Percentiles rank a stretch among this genome's conserved stretches.
phyloP scores from a whole-genome alignment of 306 rosid species.

The Luffa aegyptiaca region DNA sequence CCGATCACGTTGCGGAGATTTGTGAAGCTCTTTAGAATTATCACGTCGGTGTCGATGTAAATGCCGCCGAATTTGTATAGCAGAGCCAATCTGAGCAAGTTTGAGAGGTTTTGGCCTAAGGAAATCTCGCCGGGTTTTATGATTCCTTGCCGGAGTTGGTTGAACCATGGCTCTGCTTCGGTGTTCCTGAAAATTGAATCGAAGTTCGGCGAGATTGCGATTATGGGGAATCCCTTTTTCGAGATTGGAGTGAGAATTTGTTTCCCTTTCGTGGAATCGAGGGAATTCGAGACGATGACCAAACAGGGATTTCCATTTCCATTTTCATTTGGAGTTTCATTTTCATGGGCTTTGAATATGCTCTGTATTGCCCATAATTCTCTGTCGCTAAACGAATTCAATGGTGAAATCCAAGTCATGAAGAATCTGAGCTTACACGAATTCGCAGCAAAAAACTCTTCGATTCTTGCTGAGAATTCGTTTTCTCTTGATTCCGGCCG shows the following conservation, averaged over 20 bases:
- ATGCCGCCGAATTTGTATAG: slow-evolving; percentile 74
- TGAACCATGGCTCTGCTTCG: slow-evolving; percentile 60
- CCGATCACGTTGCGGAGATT: slow-evolving; percentile 67
- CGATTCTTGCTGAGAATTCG: slow-evolving; percentile 29
- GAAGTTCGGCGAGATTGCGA: slow-evolving; percentile 64
- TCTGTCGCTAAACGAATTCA: slow-evolving; percentile 41
- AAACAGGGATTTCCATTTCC: slow-evolving; percentile 47
- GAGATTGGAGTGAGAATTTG: slow-evolving; percentile 38
- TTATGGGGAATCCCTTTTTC: slow-evolving; percentile 31
- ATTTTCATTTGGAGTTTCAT: no score
- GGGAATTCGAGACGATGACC: slow-evolving; percentile 56
- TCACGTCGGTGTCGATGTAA: slow-evolving; percentile 59
- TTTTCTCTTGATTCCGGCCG: slow-evolving; percentile 12
- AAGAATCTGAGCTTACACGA: slow-evolving; percentile 56
- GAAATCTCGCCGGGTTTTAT: slow-evolving; percentile 76
- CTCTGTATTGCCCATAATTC: slow-evolving; percentile 60
- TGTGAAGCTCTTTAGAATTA: slow-evolving; percentile 58
- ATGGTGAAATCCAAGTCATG: slow-evolving; percentile 89
- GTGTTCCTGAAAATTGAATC: slow-evolving; percentile 52
- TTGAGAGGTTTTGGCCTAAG: slow-evolving; percentile 82
- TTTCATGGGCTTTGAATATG: slow-evolving; percentile 58
- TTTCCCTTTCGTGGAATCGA: slow-evolving; percentile 49
- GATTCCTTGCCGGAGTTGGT: slow-evolving; percentile 35
- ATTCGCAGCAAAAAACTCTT: slow-evolving; percentile 34
- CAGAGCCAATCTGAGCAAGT: slow-evolving; percentile 60